Base-by-base conservation (phyloP, 1,139 yeast species). In the Entelexis sorbosivorans region DNA sequence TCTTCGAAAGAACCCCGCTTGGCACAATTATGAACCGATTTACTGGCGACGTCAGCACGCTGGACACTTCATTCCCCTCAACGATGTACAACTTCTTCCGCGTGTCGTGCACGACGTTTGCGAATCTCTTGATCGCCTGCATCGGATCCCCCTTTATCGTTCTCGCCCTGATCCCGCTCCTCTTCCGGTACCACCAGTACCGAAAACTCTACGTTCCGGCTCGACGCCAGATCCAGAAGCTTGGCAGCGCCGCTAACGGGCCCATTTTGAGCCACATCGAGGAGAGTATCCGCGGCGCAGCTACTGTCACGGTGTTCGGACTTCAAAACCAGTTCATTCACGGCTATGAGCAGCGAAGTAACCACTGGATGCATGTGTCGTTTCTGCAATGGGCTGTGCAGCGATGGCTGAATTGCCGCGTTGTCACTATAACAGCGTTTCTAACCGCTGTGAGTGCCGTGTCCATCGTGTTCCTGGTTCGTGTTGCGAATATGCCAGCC, bases 231-330 rank as follows among this genome's bases (percentile, higher is more conserved):
- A 69, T 86, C 50, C 84, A 85, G 64, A 75, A 95, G 62, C 68
- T 87, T 58, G 86, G 82, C 61, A 84, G 93, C 16, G 66, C 77
- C n/a, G 72, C 83, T 58, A 73, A 93, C 62, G 84, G 94, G 0
- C 77, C 79, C 50, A 88, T 86, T 28, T 83, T 79, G 68, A 78
- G 85, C 57, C 85, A 83, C 60, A 81, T 86, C 64, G 84, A 81
- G 61, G 96, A 87, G 63, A 73, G 82, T 13, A 69, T 86, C 58
- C 74, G 74, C 55, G 96, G 96, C 31, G 70, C 79, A 72, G 71
- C 73, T 17, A 82, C 89, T 0, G 81, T 86, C 50, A 76, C 81
- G 57, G 82, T 86, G 0, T 68, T 66, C 49, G 62, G 52, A 17
- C 82, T 77, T 57, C 61, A 65, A 35, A 71, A 68, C 4, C 69